phyloP scores from a whole-genome alignment of 306 rosid species.

The Prunus salicina region DNA sequence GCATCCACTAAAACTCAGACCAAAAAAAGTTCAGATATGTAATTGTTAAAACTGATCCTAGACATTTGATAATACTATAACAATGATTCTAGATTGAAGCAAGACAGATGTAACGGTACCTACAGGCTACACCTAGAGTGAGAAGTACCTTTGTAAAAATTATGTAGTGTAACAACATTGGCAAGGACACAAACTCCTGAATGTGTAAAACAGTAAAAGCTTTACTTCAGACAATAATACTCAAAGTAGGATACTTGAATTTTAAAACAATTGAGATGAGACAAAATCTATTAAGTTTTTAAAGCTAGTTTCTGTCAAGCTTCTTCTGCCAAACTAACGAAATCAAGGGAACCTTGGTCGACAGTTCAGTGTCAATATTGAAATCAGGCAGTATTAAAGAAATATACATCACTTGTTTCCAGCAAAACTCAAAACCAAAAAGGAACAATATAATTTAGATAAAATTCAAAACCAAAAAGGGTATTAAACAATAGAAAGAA shows the following conservation, averaged over 20 bases:
- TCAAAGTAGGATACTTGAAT: not conserved
- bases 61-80: not conserved
- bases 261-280: constrained; percentile 1
- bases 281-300: not conserved
- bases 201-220: not conserved
- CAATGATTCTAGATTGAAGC: no score
- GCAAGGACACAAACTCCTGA: not conserved
- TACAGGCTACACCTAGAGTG: not conserved
- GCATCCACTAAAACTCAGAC: not conserved
- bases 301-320: not conserved
- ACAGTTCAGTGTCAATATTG: not conserved
- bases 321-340: not conserved
- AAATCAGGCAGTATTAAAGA: not conserved
- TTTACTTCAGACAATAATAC: not conserved
- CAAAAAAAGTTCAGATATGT: not conserved
- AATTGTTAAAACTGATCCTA: not conserved
- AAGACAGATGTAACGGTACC: no score
- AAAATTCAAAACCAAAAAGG: not conserved
- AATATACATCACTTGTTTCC: not conserved
- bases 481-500: constrained; percentile 1
- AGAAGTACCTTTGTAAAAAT: not conserved
- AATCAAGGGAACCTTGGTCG: no score
- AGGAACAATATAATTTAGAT: not conserved
- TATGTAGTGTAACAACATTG: not conserved
- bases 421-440: no score